A percentile compares a stretch with the other conserved stretches of the same genome.
phyloP scores from a whole-genome alignment of 495 filamentous ascomycete species.

The Tetracladium setigerum region DNA sequence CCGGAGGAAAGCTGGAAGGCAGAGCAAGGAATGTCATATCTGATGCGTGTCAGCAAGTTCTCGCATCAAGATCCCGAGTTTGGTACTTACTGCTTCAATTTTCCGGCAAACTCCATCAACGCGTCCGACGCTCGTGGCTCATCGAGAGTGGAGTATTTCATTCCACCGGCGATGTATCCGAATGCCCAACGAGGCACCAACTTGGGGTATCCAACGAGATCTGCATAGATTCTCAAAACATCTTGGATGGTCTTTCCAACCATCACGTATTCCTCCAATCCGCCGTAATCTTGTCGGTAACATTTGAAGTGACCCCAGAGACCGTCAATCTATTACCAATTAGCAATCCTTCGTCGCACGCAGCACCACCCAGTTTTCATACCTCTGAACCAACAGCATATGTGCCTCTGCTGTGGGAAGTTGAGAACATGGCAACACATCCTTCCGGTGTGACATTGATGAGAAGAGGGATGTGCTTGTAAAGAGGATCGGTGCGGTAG shows the following conservation, averaged over 20 bases:
- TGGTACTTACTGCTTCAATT: slow-evolving; percentile 34
- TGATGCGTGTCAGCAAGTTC: not conserved
- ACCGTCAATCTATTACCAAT: slow-evolving; percentile 42
- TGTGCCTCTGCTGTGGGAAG: slow-evolving; percentile 51
- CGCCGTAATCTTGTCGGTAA: slow-evolving; percentile 62
- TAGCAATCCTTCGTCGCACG: no score
- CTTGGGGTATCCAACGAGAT: slow-evolving; percentile 55
- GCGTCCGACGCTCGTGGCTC: slow-evolving; percentile 49
- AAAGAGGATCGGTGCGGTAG: slow-evolving; percentile 61
- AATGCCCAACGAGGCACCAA: slow-evolving; percentile 62
- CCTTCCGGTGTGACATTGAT: slow-evolving; percentile 54
- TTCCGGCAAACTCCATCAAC: slow-evolving; percentile 50
- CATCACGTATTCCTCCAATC: slow-evolving; percentile 62
- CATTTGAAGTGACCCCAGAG: slow-evolving; percentile 65
- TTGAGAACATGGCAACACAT: slow-evolving; percentile 59
- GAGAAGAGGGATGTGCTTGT: slow-evolving; percentile 64
- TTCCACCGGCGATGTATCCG: slow-evolving; percentile 60
- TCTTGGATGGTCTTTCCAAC: slow-evolving; percentile 57
- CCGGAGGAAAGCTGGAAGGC: slow-evolving; percentile 66
- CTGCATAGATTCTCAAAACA: slow-evolving; percentile 55
- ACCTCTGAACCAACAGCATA: slow-evolving; percentile 57
- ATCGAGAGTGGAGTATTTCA: slow-evolving; percentile 62
- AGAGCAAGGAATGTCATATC: slow-evolving; percentile 58
- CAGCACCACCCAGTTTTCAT: no score
- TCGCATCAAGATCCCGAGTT: no score